Base-by-base conservation (phyloP, 768 basidiomycete genomes). In the Leucocoprinus birnbaumii region DNA sequence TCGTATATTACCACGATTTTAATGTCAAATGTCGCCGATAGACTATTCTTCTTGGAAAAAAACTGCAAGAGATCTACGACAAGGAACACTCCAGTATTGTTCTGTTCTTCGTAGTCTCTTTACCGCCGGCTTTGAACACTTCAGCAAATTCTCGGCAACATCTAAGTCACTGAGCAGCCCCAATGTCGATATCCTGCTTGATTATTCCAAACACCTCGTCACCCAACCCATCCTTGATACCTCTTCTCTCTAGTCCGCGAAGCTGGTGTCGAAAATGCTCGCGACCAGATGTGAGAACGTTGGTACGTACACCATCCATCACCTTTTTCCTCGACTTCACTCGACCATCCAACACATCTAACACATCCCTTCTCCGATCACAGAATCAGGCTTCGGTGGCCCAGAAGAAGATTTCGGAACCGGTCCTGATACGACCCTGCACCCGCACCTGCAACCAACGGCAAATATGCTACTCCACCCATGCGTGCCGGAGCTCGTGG, bases 171-270 rank as follows among this genome's bases (percentile, higher is more conserved):
- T 80, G 6, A 77, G 76, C 41, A 85, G 87, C 47, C 79, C 86
- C 7, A 77, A 79, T 58, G 86, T 87, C 50, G 87, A 89, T 49
- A 81, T 99, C 77, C 82, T 99, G 57, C 80, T 97, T 66, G 96
- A 99, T 72, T 95, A 91, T 76, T 97, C 94, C 67, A 98, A 99
- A 75, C 96, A 98, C 76, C 74, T 98, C 62, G 83, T 98, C 78
- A 93, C 89, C 56, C 76, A 91, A 65, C 85, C 90, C 53, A 86
- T 98, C 72, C 79, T 95, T 58, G 72, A 80, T 37, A 80, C 84
- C 3, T 85, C 98, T 77, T 98, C 61, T 68, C 77, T 13, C 86
- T 99, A 56, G 91, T 85, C 24, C 80, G 83, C 56, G 96, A 98
- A 71, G 94, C 95, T 26, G 73, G 83, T 46, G 83, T 98, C 54